Evolutionary conservation across 2,329 filamentous ascomycete genomes (phyloP), one percentile per base, ranked within the genome.

Genomic region (Fragosphaeria purpurea): DNA sequence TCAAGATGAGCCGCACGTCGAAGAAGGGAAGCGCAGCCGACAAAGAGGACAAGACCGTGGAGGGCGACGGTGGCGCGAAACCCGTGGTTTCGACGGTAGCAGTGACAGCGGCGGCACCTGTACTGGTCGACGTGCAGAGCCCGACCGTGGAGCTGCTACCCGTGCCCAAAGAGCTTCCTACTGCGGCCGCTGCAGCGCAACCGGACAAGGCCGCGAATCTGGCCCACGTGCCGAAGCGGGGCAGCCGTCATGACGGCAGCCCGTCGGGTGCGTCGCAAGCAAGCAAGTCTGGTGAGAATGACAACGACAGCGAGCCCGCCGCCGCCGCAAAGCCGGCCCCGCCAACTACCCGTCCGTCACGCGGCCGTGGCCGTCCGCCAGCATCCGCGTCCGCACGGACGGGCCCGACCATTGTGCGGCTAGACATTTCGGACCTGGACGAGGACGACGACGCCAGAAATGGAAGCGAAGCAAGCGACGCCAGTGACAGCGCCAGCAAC

Each of bases 1-100:
- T 80, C 55, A 77, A 71, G 62, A 79, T 80, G 7, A 37, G 35
- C 35, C 35, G 11, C 35, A 37, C 7, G 35, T 37, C 22, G 22
- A 22, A 22, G 22, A 22, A 22, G 22, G 22, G 13, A 46, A 40
- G 46, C 4, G 22, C 41, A 12, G 13, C n/a, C 8, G 12, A 22
- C n/a, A 12, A 31, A 4, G 32, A 7, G 12, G 12, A 7, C 11
- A 13, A 12, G 38, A 9, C 41, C 13, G 46, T 31, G 46, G 12
- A 7, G 46, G 38, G 22, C 22, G 22, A 22, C 22, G 22, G 22
- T 22, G 22, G 22, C 22, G 22, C 22, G 22, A 22, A 22, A 22
- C 22, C 22, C 22, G 22, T 22, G 22, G 22, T 22, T 22, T 22
- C 22, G 22, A 22, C 22, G 22, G 22, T 22, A 2, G 22, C 22